These are phyloP conservation scores for Sporothrix sp. DNA, from an alignment of 2,329 filamentous ascomycete genomes.

Conservation along the genomic window DNA sequence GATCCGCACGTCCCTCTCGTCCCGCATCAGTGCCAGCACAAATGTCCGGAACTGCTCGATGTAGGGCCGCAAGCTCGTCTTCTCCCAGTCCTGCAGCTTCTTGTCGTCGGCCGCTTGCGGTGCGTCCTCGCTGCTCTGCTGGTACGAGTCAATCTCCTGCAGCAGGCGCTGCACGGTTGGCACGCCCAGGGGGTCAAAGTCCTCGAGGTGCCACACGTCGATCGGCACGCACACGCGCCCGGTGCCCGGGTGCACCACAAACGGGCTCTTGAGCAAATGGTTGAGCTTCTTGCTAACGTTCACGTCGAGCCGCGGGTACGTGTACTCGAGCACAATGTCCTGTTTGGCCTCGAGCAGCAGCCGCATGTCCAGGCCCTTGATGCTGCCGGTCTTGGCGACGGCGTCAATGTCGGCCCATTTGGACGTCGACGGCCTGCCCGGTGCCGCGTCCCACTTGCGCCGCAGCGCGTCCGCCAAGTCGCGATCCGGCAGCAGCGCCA, in stretches of 20 bases:
- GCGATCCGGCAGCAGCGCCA: conserved; percentile 76
- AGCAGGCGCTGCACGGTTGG: conserved; percentile 79
- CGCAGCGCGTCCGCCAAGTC: conserved; percentile 67
- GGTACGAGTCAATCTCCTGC: conserved; percentile 76
- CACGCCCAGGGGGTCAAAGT: conserved; percentile 80
- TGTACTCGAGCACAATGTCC: conserved; percentile 94
- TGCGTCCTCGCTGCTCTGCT: conserved; percentile 24
- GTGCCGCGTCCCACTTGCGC: conserved; percentile 83
- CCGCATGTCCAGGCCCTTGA: conserved; percentile 60
- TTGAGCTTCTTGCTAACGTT: conserved; percentile 97
- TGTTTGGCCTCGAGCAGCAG: conserved; percentile 83
- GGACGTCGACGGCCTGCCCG: conserved; percentile 60
- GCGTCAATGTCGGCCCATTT: conserved; percentile 96
- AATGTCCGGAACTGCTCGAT: conserved; percentile 82
- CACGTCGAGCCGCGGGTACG: conserved; percentile 91
- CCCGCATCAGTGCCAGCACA: conserved; percentile 68
- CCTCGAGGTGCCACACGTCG: conserved; percentile 60
- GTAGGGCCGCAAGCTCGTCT: conserved; percentile 89
- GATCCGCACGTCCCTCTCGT: conserved; percentile 49
- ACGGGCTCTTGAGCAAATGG: conserved; percentile 94
- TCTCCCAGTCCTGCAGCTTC: conserved; percentile 76
- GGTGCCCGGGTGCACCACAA: conserved; percentile 91
- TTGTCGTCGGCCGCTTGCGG: conserved; percentile 22
- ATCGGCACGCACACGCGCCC: conserved; percentile 94
- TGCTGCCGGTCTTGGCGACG: conserved; percentile 65